Evolutionary conservation across 2,329 filamentous ascomycete species (phyloP).

Genomic region (Nemania sp.): DNA sequence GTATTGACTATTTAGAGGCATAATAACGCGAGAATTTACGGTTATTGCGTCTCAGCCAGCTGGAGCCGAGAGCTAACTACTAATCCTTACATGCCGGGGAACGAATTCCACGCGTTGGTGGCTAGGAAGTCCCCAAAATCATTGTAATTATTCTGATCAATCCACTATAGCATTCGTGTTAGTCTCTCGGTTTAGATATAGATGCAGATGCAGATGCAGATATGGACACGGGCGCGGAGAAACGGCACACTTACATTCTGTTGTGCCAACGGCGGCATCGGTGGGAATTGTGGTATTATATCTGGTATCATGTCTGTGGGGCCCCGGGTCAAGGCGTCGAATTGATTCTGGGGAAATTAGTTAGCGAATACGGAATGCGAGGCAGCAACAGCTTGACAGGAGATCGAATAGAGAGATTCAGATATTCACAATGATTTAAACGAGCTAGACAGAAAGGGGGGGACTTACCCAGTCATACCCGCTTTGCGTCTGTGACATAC

Average conservation of each 20-base stretch:
- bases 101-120: conserved; percentile 43
- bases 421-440: background rate
- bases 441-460: conserved; percentile 3
- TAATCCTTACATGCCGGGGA: conserved; percentile 30
- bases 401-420: background rate
- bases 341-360: conserved; percentile 42
- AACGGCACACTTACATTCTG: conserved; percentile 32
- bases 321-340: conserved; percentile 45
- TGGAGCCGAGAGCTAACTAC: background rate
- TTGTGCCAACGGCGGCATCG: conserved; percentile 21
- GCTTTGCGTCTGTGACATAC: conserved; percentile 39
- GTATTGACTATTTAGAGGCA: background rate
- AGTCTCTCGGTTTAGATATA: conserved; percentile 7
- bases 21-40: conserved; percentile 11
- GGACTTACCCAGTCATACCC: conserved; percentile 49
- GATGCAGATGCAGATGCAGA: background rate
- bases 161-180: conserved; percentile 35
- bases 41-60: background rate
- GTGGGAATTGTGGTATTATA: conserved; percentile 31
- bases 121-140: conserved; percentile 42
- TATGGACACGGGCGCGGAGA: background rate
- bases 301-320: conserved; percentile 40
- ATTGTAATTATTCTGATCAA: conserved; percentile 41
- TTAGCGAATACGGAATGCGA: conserved; percentile 17
- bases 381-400: background rate